These are phyloP conservation scores for Aspergillus sp. DNA, from an alignment of 2,329 filamentous ascomycete genomes.

Conservation along the genomic window DNA sequence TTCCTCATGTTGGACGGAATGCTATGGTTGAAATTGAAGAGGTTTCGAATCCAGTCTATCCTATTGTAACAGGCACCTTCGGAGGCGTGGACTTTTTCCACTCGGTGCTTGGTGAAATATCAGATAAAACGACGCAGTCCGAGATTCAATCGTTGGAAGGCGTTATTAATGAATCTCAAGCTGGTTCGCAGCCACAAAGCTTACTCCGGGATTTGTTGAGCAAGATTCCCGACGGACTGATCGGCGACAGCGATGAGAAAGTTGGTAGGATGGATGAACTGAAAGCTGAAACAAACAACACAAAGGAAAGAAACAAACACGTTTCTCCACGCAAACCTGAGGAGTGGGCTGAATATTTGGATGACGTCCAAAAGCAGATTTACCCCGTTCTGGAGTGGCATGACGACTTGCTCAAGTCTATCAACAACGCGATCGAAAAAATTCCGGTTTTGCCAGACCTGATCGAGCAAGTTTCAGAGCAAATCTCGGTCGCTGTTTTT, in stretches of 20 bases:
- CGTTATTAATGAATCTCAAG: constrained; percentile 65
- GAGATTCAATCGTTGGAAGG: constrained; percentile 87
- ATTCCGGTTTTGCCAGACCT: constrained; percentile 83
- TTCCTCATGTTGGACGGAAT: constrained; percentile 79
- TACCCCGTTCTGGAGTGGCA: constrained; percentile 91
- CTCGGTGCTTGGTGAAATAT: constrained; percentile 75
- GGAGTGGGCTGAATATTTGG: constrained; percentile 75
- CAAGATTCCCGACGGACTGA: constrained; percentile 77
- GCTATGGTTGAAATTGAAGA: constrained; percentile 71
- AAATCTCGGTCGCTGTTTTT: constrained; percentile 87
- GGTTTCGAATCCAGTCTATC: constrained; percentile 67
- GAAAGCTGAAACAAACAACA: constrained; percentile 69
- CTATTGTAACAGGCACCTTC: constrained; percentile 86
- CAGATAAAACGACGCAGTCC: constrained; percentile 86
- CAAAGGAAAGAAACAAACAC: constrained; percentile 71
- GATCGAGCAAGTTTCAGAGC: constrained; percentile 81
- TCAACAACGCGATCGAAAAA: constrained; percentile 75
- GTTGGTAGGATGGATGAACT: constrained; percentile 76
- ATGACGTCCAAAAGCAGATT: constrained; percentile 72
- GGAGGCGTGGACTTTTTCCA: constrained; percentile 93
- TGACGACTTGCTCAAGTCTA: constrained; percentile 78
- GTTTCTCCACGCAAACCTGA: constrained; percentile 80
- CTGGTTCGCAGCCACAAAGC: constrained; percentile 67
- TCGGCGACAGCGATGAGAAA: constrained; percentile 66
- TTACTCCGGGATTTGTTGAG: constrained; percentile 75